Evolutionary conservation across 2,329 filamentous ascomycete genomes (phyloP).

Genomic region (Cercospora zeae-maydis): DNA sequence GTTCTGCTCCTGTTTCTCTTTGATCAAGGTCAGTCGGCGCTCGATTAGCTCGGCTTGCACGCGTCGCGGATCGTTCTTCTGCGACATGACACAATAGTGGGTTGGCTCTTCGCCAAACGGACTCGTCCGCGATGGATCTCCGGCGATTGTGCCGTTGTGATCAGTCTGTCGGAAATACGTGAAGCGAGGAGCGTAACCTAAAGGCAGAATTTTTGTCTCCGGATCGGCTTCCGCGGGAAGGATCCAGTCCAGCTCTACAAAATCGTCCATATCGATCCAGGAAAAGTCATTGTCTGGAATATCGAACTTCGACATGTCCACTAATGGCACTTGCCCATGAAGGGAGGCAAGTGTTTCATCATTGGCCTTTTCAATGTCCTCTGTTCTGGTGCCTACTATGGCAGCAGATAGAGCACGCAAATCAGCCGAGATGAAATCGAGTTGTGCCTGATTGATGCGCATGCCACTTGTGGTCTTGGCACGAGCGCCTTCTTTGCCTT

Average conservation of each 20-base stretch:
- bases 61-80: conserved; percentile 67
- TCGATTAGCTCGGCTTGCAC: conserved; percentile 86
- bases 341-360: conserved; percentile 60
- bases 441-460: conserved; percentile 90
- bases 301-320: conserved; percentile 78
- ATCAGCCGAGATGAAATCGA: conserved; percentile 88
- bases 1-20: conserved; percentile 73
- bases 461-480: conserved; percentile 84
- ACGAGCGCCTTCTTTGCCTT: conserved; percentile 62
- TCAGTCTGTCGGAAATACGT: conserved; percentile 98
- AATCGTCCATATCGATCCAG: conserved; percentile 99
- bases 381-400: conserved; percentile 73
- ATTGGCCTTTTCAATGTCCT: conserved; percentile 65
- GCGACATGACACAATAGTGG: conserved; percentile 90
- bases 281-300: conserved; percentile 93
- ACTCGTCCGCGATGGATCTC: conserved; percentile 78
- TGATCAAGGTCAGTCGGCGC: conserved; percentile 72
- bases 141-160: conserved; percentile 72
- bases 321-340: conserved; percentile 50
- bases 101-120: conserved; percentile 91
- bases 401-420: conserved; percentile 89
- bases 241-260: conserved; percentile 96
- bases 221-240: conserved; percentile 84
- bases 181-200: conserved; percentile 89
- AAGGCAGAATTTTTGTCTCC: conserved; percentile 87